Evolutionary conservation across 768 basidiomycete genomes (phyloP).

Genomic region (Gymnopilus junonius): DNA sequence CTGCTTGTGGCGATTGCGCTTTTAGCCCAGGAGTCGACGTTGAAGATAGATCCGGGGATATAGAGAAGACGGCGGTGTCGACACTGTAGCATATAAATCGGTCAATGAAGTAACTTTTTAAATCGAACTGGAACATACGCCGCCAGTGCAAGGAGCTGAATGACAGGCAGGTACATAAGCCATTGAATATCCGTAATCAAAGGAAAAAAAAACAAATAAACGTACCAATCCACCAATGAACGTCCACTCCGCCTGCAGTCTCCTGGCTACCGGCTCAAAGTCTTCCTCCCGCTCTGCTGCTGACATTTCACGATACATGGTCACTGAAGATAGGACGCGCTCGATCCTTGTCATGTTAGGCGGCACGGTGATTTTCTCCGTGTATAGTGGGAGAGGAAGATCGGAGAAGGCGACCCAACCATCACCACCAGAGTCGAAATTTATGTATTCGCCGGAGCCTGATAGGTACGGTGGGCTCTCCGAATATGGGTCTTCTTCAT

Average conservation of each 20-base stretch:
- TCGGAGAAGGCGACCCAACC: slow-evolving; percentile 25
- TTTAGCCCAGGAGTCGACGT: slow-evolving; percentile 48
- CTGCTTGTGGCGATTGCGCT: slow-evolving; percentile 61
- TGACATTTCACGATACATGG: slow-evolving; percentile 60
- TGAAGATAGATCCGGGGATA: slow-evolving; percentile 58
- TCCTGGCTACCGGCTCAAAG: slow-evolving; percentile 51
- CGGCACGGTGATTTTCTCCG: slow-evolving; percentile 33
- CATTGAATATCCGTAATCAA: too few species aligned
- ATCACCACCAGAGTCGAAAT: slow-evolving; percentile 1
- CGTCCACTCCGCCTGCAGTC: slow-evolving; percentile 66
- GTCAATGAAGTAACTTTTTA: neutral
- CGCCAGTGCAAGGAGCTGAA: slow-evolving; percentile 61
- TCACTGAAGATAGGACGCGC: slow-evolving; percentile 18
- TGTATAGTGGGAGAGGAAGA: slow-evolving; percentile 42
- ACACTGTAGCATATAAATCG: slow-evolving; percentile 33
- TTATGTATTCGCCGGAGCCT: slow-evolving; percentile 8
- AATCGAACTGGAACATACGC: slow-evolving; percentile 43
- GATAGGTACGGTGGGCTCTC: neutral
- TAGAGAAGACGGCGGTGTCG: slow-evolving; percentile 66
- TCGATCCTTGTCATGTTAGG: slow-evolving; percentile 1
- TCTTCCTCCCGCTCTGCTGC: slow-evolving; percentile 50
- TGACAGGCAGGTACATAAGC: too few species aligned
- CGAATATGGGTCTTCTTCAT: slow-evolving; percentile 22
- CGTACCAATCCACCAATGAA: slow-evolving; percentile 65
- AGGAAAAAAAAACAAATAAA: slow-evolving; percentile 5